Evolutionary conservation across 257 asterid species (phyloP).

Genomic region (Gentiana straminea): DNA sequence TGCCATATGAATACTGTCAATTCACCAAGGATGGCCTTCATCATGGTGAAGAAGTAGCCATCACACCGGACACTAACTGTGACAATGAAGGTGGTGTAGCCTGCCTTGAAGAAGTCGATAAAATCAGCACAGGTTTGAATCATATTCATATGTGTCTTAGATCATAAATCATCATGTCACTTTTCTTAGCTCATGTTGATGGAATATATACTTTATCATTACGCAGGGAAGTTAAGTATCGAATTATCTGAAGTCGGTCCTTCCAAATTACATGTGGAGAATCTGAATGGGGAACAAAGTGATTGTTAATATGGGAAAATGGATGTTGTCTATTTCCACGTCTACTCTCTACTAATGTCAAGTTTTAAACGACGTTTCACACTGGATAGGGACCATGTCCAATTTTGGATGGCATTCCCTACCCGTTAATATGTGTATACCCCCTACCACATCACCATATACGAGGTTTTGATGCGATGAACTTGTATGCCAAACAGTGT

Average conservation of each 20-base stretch:
- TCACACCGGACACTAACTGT: conserved; percentile 13
- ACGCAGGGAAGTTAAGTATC: conserved; percentile 5
- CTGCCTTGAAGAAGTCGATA: conserved; percentile 24
- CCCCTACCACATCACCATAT: no score
- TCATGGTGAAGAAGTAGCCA: conserved; percentile 7
- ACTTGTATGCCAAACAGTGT: no score
- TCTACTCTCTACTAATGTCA: no score
- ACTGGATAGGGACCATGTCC: no score
- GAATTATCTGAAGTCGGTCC: conserved; percentile 7
- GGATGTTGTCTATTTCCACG: no score
- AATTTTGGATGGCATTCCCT: no score
- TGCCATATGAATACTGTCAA: conserved; percentile 54
- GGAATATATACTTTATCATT: neutral
- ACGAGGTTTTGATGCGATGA: no score
- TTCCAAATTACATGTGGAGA: conserved; percentile 8
- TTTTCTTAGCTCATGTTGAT: no score
- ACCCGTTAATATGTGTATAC: no score
- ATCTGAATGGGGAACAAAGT: conserved; percentile 1
- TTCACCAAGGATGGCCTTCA: conserved; percentile 14
- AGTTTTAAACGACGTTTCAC: no score
- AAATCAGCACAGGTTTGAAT: conserved; percentile 30
- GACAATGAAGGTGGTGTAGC: conserved; percentile 8
- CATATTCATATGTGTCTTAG: no score
- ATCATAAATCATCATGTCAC: no score
- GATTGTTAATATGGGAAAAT: neutral